Base-by-base conservation (phyloP, 1,284 basidiomycete genomes). In the Sparassis latifolia region DNA sequence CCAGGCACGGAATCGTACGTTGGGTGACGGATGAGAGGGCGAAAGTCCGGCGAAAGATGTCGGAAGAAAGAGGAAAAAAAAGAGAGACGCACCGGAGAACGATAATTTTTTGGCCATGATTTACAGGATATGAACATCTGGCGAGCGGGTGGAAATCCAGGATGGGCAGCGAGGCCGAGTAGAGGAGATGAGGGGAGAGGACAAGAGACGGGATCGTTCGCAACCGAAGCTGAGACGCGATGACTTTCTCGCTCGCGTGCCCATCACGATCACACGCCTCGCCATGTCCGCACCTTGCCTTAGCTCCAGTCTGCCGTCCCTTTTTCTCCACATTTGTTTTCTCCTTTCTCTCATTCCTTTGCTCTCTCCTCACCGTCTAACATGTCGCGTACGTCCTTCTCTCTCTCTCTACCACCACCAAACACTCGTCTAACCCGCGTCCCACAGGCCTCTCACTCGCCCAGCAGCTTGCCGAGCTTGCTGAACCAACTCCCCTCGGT, bases 391-490 rank as follows among this genome's bases (percentile, higher is more conserved):
- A 42, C 27, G 51, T 52, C 35, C 12, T 27, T 12, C 12, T 6
- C 12, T 12, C 35, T 37, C 35, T 37, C 12, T 37, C 7, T 37
- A 12, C 35, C 35, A 37, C 7, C 12, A 12, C 35, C 35, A 37
- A 7, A 37, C 45, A 46, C 42, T 44, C 40, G 28, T 12, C 46
- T 49, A 40, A 42, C 42, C 1, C 33, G 28, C 50, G 6, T 44
- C 37, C 6, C 5, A 9, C 54, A 85, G 82, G 80, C 42, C 65
- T 82, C 43, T 80, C 87, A 2, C 78, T 95, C 37, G 86, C 86
- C 3, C 79, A 93, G 64, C 91, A 94, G 64, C 81, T 95, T 48
- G 86, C 86, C 41, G 77, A 86, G 63, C 79, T 95, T 42, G 77
- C 87, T 47, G 78, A 88, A 49, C 73, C 84, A 33, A 77, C 82